phyloP scores from a whole-genome alignment of 257 asterid species.

The Solanum peruvianum region DNA sequence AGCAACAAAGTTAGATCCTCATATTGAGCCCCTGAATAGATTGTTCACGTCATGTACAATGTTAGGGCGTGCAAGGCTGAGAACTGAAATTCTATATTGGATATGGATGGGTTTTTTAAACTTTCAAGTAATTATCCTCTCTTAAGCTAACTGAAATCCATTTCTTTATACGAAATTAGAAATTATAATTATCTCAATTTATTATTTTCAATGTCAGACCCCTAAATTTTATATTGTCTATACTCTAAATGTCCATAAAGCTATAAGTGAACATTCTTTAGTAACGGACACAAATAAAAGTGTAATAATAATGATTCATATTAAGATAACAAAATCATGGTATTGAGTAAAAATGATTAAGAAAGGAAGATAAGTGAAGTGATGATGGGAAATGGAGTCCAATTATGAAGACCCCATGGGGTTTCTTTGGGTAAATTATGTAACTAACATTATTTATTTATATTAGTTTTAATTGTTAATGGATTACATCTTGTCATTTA shows the following conservation, averaged over 20 bases:
- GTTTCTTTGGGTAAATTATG: background rate
- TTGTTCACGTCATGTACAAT: background rate
- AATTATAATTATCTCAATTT: background rate
- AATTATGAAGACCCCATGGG: background rate
- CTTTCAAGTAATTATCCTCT: background rate
- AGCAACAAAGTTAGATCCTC: background rate
- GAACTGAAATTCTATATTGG: background rate
- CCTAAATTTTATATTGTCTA: background rate
- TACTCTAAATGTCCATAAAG: background rate
- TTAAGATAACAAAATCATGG: background rate
- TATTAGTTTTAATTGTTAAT: background rate
- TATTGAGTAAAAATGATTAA: background rate
- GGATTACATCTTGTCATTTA: background rate
- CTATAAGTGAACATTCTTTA: background rate
- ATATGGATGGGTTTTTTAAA: background rate
- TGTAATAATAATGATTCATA: background rate
- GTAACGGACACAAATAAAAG: background rate
- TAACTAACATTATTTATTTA: background rate
- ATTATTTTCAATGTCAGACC: background rate
- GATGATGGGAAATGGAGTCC: conserved; percentile 1
- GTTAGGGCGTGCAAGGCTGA: background rate
- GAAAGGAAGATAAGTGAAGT: background rate
- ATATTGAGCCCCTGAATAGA: background rate
- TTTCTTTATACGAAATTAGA: background rate
- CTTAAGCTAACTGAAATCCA: background rate